phyloP scores from a whole-genome alignment of 2,329 filamentous ascomycete species.

The Blastomyces emzantsi region DNA sequence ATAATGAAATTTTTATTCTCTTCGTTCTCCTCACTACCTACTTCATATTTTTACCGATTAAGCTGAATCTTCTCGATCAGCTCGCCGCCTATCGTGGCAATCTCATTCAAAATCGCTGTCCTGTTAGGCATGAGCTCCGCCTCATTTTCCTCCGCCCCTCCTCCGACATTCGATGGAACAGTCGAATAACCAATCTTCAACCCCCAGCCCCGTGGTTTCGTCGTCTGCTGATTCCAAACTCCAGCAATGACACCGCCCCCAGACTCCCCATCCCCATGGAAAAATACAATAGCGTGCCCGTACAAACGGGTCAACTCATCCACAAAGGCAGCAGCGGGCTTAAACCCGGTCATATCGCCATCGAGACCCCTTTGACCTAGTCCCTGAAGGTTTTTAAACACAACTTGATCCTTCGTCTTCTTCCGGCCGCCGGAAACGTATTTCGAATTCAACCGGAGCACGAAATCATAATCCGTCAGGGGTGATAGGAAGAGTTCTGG shows the following conservation, averaged over 20 bases:
- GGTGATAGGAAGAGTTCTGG: slow-evolving; percentile 62
- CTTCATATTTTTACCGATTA: slow-evolving; percentile 18
- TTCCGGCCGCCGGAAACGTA: slow-evolving; percentile 34
- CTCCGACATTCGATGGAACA: slow-evolving; percentile 13
- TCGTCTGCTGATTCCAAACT: slow-evolving; percentile 52
- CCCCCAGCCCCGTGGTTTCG: slow-evolving; percentile 26
- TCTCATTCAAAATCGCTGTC: slow-evolving; percentile 36
- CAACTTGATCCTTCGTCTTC: slow-evolving; percentile 25
- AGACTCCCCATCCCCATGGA: slow-evolving; percentile 50
- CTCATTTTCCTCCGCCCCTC: slow-evolving; percentile 12
- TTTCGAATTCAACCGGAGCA: slow-evolving; percentile 60
- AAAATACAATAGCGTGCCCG: slow-evolving; percentile 64
- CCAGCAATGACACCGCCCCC: slow-evolving; percentile 51
- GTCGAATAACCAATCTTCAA: slow-evolving; percentile 34
- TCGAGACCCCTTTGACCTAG: slow-evolving; percentile 34
- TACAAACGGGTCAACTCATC: slow-evolving; percentile 60
- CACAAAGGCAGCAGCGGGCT: slow-evolving; percentile 56
- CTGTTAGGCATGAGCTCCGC: slow-evolving; percentile 31
- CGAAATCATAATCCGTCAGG: slow-evolving; percentile 71
- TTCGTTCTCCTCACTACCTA: not conserved
- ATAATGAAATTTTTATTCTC: slow-evolving; percentile 1
- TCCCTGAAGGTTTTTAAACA: slow-evolving; percentile 72
- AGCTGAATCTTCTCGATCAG: slow-evolving; percentile 60
- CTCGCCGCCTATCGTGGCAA: slow-evolving; percentile 48
- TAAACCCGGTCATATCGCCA: slow-evolving; percentile 43